phyloP scores from a whole-genome alignment of 2,329 filamentous ascomycete genomes.

The Fusarium gaditjirri region DNA sequence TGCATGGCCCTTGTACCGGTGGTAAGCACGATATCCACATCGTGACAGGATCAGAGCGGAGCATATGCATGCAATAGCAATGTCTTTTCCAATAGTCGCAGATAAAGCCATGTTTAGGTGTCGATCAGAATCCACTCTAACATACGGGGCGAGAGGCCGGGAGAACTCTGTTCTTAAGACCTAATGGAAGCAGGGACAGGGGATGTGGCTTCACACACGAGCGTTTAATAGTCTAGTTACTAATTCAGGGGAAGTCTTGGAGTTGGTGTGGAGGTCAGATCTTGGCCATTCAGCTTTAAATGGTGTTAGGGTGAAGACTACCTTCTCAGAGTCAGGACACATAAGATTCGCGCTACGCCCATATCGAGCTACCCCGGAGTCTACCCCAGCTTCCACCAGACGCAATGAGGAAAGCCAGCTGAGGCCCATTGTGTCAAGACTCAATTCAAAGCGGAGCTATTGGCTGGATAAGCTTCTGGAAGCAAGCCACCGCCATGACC shows the following conservation, averaged over 20 bases:
- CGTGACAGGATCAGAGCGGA: slow-evolving; percentile 40
- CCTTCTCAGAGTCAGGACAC: neutral
- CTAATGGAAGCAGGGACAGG: neutral
- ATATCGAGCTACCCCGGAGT: neutral
- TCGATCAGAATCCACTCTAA: neutral
- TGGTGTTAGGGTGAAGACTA: neutral
- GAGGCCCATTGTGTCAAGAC: neutral
- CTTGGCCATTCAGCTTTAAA: neutral
- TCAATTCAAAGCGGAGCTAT: no score
- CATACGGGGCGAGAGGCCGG: neutral
- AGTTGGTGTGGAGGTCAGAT: neutral
- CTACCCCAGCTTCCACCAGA: neutral
- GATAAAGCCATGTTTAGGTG: slow-evolving; percentile 20
- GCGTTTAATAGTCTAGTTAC: neutral
- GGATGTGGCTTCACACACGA: neutral
- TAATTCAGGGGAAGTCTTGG: neutral
- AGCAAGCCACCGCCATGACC: neutral
- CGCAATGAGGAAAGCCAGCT: neutral
- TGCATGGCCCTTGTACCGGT: slow-evolving; percentile 35
- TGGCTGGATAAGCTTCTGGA: neutral
- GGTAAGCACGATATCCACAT: slow-evolving; percentile 41
- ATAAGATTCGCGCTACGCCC: no score
- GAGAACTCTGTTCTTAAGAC: neutral
- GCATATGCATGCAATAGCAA: slow-evolving; percentile 40
- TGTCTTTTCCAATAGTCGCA: slow-evolving; percentile 37